These are phyloP conservation scores for Oenanthe javanica DNA, from an alignment of 140 eudicot genomes.

Conservation along the genomic window DNA sequence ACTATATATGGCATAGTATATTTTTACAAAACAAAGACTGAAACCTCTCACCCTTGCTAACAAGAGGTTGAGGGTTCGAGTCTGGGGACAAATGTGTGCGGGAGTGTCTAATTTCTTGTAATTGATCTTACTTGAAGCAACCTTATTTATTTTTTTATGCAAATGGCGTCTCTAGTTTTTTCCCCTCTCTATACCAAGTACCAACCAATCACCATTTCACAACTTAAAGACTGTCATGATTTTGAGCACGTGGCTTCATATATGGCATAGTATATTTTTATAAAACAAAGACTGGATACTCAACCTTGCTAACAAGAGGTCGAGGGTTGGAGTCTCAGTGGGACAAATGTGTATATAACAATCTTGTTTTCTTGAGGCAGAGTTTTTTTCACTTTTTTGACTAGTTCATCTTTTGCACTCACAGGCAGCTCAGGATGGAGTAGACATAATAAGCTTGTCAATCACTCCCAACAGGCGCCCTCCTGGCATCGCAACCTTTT, in stretches of 20 bases:
- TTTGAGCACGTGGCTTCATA: not conserved
- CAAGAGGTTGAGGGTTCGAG: too few relatives aligned
- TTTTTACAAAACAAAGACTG: not conserved
- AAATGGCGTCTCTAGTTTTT: not conserved
- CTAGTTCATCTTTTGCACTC: slow-evolving; percentile 12
- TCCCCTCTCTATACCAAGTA: not conserved
- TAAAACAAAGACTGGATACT: not conserved
- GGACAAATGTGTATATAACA: not conserved
- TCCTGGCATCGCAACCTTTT: slow-evolving; percentile 91
- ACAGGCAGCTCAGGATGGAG: slow-evolving; percentile 99
- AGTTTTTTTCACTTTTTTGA: not conserved
- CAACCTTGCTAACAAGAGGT: too few relatives aligned
- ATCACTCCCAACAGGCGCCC: slow-evolving; percentile 98
- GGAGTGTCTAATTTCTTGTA: too few relatives aligned
- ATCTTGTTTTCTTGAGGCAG: not conserved
- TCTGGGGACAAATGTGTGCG: too few relatives aligned
- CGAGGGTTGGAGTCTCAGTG: too few relatives aligned
- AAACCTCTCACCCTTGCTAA: too few relatives aligned
- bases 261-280: not conserved
- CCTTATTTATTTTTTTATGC: not conserved
- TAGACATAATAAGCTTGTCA: slow-evolving; percentile 85
- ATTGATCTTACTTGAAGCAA: not conserved
- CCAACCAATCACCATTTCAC: not conserved
- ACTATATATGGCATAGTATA: not conserved
- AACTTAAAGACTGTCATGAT: not conserved